Evolutionary conservation across 495 filamentous ascomycete species (phyloP).

Genomic region (Bacidia rubella): DNA sequence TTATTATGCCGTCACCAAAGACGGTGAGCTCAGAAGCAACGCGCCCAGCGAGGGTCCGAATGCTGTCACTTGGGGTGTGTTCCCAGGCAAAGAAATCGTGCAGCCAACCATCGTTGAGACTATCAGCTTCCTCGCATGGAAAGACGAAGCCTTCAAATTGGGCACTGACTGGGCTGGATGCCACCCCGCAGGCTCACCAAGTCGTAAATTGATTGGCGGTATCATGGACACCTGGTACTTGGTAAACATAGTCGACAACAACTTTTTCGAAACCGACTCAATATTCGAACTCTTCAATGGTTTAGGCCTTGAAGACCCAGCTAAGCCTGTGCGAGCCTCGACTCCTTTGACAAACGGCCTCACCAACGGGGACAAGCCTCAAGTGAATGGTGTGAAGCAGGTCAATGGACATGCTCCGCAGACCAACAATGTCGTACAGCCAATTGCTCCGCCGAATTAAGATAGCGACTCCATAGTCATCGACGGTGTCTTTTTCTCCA

Average conservation of each 20-base stretch:
- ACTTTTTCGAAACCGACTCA: conserved; percentile 66
- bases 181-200: conserved; percentile 56
- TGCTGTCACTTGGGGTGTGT: conserved; percentile 97
- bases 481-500: too few relatives aligned
- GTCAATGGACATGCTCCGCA: too few relatives aligned
- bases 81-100: conserved; percentile 96
- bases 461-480: too few relatives aligned
- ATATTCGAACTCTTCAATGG: conserved; percentile 83
- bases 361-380: background rate
- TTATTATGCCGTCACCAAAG: conserved; percentile 80
- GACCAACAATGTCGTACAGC: background rate
- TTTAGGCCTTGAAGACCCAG: conserved; percentile 51
- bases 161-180: conserved; percentile 92
- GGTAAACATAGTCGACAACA: conserved; percentile 96
- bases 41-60: conserved; percentile 75
- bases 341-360: conserved; percentile 17
- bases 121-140: conserved; percentile 96
- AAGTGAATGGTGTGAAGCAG: background rate
- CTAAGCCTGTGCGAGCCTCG: conserved; percentile 23
- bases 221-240: conserved; percentile 87
- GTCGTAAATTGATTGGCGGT: conserved; percentile 63
- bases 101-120: conserved; percentile 99
- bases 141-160: conserved; percentile 90
- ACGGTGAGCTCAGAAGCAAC: conserved; percentile 73
- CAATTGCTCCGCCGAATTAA: background rate